Evolutionary conservation across 768 basidiomycete species (phyloP).

Genomic region (Termitomyces sp.): DNA sequence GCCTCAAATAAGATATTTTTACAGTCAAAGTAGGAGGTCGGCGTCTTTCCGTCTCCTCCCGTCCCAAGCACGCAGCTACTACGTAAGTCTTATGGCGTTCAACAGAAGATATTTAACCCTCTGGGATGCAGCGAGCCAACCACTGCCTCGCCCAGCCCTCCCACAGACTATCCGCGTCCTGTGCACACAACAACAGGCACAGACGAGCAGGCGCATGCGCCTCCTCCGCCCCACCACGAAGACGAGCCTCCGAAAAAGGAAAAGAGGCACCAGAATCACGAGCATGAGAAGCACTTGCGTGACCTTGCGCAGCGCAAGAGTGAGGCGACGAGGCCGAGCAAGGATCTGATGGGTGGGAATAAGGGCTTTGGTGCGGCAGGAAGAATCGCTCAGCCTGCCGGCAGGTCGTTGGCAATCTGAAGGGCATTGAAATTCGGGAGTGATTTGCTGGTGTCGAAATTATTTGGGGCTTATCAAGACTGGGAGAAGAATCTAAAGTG

Average conservation of each 20-base stretch:
- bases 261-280: slow-evolving; percentile 38
- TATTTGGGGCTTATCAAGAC: neutral
- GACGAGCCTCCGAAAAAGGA: slow-evolving; percentile 47
- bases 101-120: neutral
- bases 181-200: slow-evolving; percentile 28
- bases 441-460: neutral
- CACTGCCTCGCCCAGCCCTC: slow-evolving; percentile 13
- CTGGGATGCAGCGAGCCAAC: slow-evolving; percentile 14
- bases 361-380: slow-evolving; percentile 42
- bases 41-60: slow-evolving; percentile 43
- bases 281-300: slow-evolving; percentile 43
- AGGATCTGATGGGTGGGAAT: slow-evolving; percentile 30
- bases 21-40: slow-evolving; percentile 50
- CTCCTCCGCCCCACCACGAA: slow-evolving; percentile 33
- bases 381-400: slow-evolving; percentile 58
- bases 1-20: neutral
- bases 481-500: neutral
- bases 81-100: slow-evolving; percentile 25
- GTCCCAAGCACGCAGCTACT: slow-evolving; percentile 30
- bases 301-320: slow-evolving; percentile 44
- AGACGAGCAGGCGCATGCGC: slow-evolving; percentile 26
- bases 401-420: slow-evolving; percentile 37
- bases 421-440: neutral
- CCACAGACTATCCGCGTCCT: slow-evolving; percentile 52
- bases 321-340: slow-evolving; percentile 47